Evolutionary conservation across 1,284 basidiomycete genomes (phyloP), one percentile per base, ranked within the genome.

Genomic region (Paramarasmius palmivorus): DNA sequence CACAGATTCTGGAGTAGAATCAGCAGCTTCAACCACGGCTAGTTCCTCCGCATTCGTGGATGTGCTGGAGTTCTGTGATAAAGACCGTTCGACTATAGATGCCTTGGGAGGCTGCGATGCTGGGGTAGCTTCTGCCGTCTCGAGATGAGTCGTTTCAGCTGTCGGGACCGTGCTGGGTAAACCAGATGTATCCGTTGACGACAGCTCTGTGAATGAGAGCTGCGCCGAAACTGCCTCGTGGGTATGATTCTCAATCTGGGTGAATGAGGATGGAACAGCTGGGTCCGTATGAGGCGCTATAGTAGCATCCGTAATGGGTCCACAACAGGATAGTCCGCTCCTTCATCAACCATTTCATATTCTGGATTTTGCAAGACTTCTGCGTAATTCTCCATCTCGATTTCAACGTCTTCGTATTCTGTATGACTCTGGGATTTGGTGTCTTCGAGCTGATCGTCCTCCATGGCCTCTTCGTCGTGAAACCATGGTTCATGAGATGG

Each of bases 321-420:
- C 34, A 60, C 55, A 53, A 60, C 59, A 53, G 59, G 61, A 57
- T 61, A 63, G 57, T 67, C 65, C 49, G 69, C 70, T 40, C 66
- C 70, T 53, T 78, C 78, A 59, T 84, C 86, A 17, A 74, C 76
- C 88, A 90, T 90, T 59, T 90, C 88, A 65, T 86, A 90, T 67
- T 90, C 88, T 41, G 73, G 70, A 55, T 78, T 76, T 26, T 75
- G 73, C 22, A 63, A 68, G 3, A 15, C 40, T 36, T 63, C 68
- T 20, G 77, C 78, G 23, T 78, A 70, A 60, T 82, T 80, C 41
- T 86, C 85, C 85, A 90, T 89, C 56, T 90, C 88, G 49, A 90
- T 76, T 64, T 90, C 88, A 47, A 87, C 74, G 44, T 73, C 76
- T 40, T 71, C 73, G 50, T 71, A 63, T 47, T 76, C 73, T 50